phyloP scores from a whole-genome alignment of 495 filamentous ascomycete species.

The Podospora didyma region DNA sequence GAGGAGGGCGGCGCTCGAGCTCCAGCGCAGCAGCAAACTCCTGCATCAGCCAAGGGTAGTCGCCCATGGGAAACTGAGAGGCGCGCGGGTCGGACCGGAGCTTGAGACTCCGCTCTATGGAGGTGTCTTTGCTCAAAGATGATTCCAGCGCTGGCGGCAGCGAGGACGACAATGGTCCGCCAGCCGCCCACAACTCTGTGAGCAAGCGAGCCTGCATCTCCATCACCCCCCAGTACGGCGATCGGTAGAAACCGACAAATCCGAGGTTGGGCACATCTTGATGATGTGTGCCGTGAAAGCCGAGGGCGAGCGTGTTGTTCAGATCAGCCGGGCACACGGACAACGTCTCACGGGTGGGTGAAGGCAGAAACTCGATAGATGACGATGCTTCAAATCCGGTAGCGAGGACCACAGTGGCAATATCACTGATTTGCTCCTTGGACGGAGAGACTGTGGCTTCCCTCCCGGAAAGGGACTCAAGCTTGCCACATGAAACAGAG shows the following conservation, averaged over 20 bases:
- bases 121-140: constrained; percentile 36
- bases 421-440: constrained; percentile 40
- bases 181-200: constrained; percentile 38
- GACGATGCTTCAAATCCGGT: constrained; percentile 68
- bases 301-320: constrained; percentile 65
- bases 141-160: constrained; percentile 19
- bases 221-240: constrained; percentile 82
- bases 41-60: constrained; percentile 77
- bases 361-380: constrained; percentile 58
- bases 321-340: constrained; percentile 50
- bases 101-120: constrained; percentile 38
- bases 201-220: constrained; percentile 80
- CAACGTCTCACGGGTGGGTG: constrained; percentile 50
- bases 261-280: constrained; percentile 59
- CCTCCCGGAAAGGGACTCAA: constrained; percentile 24
- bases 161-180: constrained; percentile 17
- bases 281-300: constrained; percentile 61
- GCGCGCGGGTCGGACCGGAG: constrained; percentile 37
- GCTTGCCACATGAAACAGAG: constrained; percentile 41
- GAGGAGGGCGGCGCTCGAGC: constrained; percentile 28
- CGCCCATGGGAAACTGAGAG: constrained; percentile 77
- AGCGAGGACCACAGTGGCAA: constrained; percentile 67
- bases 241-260: constrained; percentile 83
- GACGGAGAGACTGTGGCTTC: constrained; percentile 34
- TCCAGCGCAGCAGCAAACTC: constrained; percentile 55